These are phyloP conservation scores for Lenwebbia sp. DNA, from an alignment of 345 rosid species.

Conservation along the genomic window DNA sequence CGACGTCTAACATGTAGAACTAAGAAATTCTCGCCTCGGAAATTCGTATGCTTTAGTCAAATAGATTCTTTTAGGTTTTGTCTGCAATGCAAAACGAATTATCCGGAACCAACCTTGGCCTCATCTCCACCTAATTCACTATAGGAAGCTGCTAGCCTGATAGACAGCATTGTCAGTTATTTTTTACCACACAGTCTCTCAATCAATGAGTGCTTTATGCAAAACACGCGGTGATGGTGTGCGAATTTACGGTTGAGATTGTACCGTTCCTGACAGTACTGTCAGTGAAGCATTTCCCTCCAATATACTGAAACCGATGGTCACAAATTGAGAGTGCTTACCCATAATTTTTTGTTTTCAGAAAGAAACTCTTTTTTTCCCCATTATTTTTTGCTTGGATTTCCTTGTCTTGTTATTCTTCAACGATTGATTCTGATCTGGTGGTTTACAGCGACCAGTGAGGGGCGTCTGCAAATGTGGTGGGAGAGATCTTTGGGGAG, in stretches of 20 bases:
- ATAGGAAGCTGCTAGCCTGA: too few relatives aligned
- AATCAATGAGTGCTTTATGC: too few relatives aligned
- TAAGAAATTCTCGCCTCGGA: too few relatives aligned
- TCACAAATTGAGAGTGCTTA: too few relatives aligned
- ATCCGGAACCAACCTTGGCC: neutral
- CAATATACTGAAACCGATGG: neutral
- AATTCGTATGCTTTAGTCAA: neutral
- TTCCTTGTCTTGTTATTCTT: neutral
- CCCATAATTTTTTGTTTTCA: neutral
- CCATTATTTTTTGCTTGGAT: neutral
- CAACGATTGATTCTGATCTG: neutral
- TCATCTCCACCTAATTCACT: neutral
- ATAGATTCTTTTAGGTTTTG: neutral
- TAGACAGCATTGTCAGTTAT: too few relatives aligned
- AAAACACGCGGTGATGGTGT: too few relatives aligned
- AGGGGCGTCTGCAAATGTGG: neutral
- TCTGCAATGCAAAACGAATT: neutral
- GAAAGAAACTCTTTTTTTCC: neutral
- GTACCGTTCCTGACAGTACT: too few relatives aligned
- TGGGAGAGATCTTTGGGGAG: neutral
- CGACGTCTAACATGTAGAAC: accelerated
- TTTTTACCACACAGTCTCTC: too few relatives aligned
- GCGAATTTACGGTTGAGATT: too few relatives aligned
- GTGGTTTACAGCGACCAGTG: neutral
- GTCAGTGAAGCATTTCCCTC: too few relatives aligned